Base-by-base conservation (phyloP, 2,329 filamentous ascomycete genomes). In the Dothideomycetes sp. region DNA sequence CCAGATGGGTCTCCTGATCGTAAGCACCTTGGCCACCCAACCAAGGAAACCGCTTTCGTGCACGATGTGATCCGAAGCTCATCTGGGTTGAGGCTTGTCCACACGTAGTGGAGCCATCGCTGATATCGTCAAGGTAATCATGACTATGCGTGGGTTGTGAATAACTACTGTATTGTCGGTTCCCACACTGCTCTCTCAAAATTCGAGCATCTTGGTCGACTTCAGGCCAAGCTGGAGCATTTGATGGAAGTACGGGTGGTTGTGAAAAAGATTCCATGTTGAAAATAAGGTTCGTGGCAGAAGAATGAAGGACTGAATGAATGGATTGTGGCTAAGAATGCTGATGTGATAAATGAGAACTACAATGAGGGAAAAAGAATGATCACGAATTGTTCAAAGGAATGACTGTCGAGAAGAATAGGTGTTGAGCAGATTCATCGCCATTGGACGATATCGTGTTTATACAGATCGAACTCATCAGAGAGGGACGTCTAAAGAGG, bases 171-270 rank as follows among this genome's bases (percentile, higher is more conserved):
- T 60, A 56, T 36, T 63, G 57, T 43, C 60, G 56, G 44, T 68
- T 67, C 36, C 53, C 57, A 31, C 59, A 65, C 24, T 62, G 59
- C 43, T 66, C 64, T 40, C 64, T 64, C 17, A 68, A 50, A 7
- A 63, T 56, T 45, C 56, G 50, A 43, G 49, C 44, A 34, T 47
- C 44, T 33, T 45, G 28, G 19, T 33, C 41, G 33, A 48, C 34
- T 27, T 44, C 31, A 24, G 31, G 33, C 38, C 64, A 52, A 28
- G 59, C 51, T 49, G 63, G 60, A 46, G 60, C 61, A 46, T 68
- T 66, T 4, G 62, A 64, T 7, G 62, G 61, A 45, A 66, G 49
- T n/a, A 65, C 56, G 45, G 56, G 58, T 50, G 60, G 57, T 45
- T 57, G 57, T 41, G 53, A 53, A 25, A 57, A 49, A 15, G 43